Evolutionary conservation across 306 rosid species (phyloP), one percentile per base, ranked within the genome.

Genomic region (Rosa rugosa): DNA sequence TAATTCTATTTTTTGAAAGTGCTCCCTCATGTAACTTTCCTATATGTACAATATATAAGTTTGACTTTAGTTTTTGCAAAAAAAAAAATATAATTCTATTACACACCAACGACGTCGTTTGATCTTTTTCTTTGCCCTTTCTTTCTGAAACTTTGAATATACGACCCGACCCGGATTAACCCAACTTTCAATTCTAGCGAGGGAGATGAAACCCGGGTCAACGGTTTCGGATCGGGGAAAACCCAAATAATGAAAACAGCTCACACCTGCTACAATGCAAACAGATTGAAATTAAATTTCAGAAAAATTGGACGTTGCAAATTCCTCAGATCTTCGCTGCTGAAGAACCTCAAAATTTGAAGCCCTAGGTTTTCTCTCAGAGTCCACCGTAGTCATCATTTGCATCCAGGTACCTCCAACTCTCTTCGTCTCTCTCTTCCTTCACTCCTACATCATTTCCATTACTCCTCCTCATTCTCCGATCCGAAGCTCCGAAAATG

Each of bases 281-380:
- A 10, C 42, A 17, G 70, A 67, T 18, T 6, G 62, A 71, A 49
- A 50, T 51, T 50, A 71, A 27, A 72, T 51, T 72, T 72, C 76
- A 31, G 6, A 72, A 20, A 72, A 17, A 50, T n/a, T 11, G 64
- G 65, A 73, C 77, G 60, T 20, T 20, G 34, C 66, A 50, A 71
- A 22, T 51, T 51, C 45, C 75, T 79, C 79, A 75, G 79, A 75
- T 75, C 71, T 75, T 73, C 75, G 17, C 63, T 27, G 64, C 76
- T 34, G 17, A 18, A 72, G 31, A n/a, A 8, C 46, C 38, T 16
- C 47, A 53, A 22, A 72, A 12, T 62, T 38, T 38, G 49, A 73
- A 73, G 57, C 66, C 77, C 77, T 36, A 53, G 49, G 11, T 73
- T 73, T 38, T n/a, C 31, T 16, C 70, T 65, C 11, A 50, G 22